phyloP scores from a whole-genome alignment of 148 eudicot species.

The Chenopodium formosanum region DNA sequence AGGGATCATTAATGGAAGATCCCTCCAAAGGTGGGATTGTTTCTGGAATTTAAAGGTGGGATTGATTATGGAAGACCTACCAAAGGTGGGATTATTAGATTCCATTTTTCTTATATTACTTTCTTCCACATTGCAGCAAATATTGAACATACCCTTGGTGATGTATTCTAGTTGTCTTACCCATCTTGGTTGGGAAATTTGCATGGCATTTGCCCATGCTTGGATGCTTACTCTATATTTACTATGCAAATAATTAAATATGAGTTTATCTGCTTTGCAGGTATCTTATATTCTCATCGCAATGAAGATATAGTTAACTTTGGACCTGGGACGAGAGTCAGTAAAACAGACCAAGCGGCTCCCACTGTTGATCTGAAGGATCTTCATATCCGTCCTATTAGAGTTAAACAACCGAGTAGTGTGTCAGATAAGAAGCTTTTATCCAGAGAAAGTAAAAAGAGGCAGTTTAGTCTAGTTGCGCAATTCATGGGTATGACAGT shows the following conservation, averaged over 20 bases:
- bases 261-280: constrained; percentile 34
- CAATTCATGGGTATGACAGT: constrained; percentile 53
- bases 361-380: constrained; percentile 19
- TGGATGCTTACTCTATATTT: background rate
- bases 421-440: constrained; percentile 22
- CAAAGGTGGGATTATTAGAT: too few relatives aligned
- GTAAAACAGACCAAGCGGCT: constrained; percentile 11
- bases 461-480: constrained; percentile 53
- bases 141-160: too few relatives aligned
- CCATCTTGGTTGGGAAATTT: too few relatives aligned
- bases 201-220: too few relatives aligned
- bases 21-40: too few relatives aligned
- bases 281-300: constrained; percentile 85
- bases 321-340: constrained; percentile 33
- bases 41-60: too few relatives aligned
- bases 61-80: too few relatives aligned
- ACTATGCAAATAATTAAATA: background rate
- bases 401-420: constrained; percentile 24
- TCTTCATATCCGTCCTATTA: constrained; percentile 21
- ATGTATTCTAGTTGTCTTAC: too few relatives aligned
- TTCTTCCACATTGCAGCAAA: too few relatives aligned
- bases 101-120: too few relatives aligned
- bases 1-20: too few relatives aligned
- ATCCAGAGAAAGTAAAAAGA: constrained; percentile 42
- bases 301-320: constrained; percentile 73